Evolutionary conservation across 169 alveolate species (phyloP).

Genomic region (Neospora caninum): DNA sequence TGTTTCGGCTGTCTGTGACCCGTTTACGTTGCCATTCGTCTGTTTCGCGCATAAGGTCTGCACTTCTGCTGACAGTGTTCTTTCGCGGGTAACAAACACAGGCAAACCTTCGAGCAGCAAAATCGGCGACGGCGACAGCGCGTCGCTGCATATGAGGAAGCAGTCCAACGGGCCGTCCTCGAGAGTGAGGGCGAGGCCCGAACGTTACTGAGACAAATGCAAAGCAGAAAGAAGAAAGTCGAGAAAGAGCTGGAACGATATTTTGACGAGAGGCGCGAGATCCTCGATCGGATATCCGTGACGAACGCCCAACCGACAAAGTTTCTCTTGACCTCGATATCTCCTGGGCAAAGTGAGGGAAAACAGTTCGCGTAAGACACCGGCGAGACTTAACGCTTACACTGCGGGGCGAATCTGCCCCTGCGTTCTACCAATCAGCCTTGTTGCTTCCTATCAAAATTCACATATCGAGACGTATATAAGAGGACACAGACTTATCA

Average conservation of each 20-base stretch:
- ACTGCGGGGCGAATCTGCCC: too few species aligned
- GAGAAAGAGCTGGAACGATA: background rate
- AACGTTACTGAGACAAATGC: background rate
- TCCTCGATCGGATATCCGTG: background rate
- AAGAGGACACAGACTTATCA: too few species aligned
- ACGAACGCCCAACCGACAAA: background rate
- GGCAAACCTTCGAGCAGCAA: slow-evolving; percentile 7
- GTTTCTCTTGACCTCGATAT: background rate
- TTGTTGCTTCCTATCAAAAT: too few species aligned
- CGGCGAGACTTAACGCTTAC: too few species aligned
- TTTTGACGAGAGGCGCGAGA: background rate
- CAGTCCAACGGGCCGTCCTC: background rate
- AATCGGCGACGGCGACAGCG: background rate
- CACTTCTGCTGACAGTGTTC: too few species aligned
- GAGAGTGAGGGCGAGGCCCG: background rate
- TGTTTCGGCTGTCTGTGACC: too few species aligned
- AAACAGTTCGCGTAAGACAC: too few species aligned
- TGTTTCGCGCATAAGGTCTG: too few species aligned
- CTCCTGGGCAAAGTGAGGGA: background rate
- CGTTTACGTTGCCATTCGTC: too few species aligned
- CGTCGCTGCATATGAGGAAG: background rate
- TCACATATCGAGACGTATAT: too few species aligned
- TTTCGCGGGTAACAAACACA: background rate
- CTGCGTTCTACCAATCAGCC: too few species aligned
- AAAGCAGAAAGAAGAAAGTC: slow-evolving; percentile 7